phyloP scores from a whole-genome alignment of 2,329 filamentous ascomycete genomes.

The Pezicula carpinea region DNA sequence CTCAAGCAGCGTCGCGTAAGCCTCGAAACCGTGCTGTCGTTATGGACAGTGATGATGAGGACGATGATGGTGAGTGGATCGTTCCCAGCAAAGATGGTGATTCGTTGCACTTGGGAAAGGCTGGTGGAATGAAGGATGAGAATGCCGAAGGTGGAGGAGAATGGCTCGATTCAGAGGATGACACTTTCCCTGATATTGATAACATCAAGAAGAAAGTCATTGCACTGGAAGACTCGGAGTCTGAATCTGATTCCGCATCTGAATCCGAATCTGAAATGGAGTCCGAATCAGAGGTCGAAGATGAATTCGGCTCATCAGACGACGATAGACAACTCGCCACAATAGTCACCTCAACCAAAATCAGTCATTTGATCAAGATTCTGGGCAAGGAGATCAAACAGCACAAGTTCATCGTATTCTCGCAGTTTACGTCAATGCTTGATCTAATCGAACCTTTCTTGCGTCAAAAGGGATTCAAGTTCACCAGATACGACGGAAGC shows the following conservation, averaged over 20 bases:
- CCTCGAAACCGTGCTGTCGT: constrained; percentile 51
- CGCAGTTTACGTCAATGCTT: constrained; percentile 97
- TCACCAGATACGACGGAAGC: constrained; percentile 86
- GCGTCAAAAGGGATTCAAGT: constrained; percentile 65
- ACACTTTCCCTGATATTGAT: constrained; percentile 35
- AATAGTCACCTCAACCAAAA: constrained; percentile 79
- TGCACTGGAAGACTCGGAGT: constrained; percentile 25
- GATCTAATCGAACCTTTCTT: constrained; percentile 94
- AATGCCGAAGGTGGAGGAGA: constrained; percentile 84
- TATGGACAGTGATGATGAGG: constrained; percentile 62
- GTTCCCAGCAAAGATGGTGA: constrained; percentile 64
- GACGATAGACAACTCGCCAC: constrained; percentile 41
- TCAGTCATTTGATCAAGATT: constrained; percentile 77
- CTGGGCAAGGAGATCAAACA: constrained; percentile 71
- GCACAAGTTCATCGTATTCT: constrained; percentile 98
- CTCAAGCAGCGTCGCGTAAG: constrained; percentile 40
- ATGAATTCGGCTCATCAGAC: constrained; percentile 36
- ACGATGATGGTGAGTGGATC: constrained; percentile 67
- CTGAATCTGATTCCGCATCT: constrained; percentile 31
- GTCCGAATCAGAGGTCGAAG: constrained; percentile 33
- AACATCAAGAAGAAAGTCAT: constrained; percentile 21
- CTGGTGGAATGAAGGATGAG: constrained; percentile 82
- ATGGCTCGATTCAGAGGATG: constrained; percentile 60
- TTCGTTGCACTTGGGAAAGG: constrained; percentile 61
- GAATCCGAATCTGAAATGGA: constrained; percentile 28